phyloP scores from a whole-genome alignment of 441 rosid species.

The Corymbia citriodora region DNA sequence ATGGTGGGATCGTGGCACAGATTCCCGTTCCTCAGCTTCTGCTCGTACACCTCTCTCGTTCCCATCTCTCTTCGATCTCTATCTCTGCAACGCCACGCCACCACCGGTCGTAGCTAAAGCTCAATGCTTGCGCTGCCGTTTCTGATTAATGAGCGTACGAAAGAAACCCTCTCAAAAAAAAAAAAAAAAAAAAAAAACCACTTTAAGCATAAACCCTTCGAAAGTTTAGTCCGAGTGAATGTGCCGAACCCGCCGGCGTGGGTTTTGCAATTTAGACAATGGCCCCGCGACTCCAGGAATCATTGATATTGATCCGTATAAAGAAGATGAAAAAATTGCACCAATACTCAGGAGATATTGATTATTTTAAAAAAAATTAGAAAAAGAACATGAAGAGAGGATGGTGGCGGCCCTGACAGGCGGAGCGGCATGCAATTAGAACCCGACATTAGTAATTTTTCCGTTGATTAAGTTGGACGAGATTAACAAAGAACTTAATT shows the following conservation, averaged over 20 bases:
- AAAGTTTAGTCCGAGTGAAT: background rate
- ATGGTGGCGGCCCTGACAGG: background rate
- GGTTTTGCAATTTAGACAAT: background rate
- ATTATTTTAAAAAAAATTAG: rapidly evolving
- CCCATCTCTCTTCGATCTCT: slow-evolving; percentile 39
- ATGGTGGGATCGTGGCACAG: slow-evolving; percentile 80
- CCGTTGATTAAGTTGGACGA: background rate
- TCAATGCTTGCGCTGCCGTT: background rate
- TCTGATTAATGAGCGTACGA: background rate
- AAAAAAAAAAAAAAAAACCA: background rate
- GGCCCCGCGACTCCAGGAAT: background rate
- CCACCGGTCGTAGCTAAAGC: background rate
- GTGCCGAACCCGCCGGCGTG: background rate
- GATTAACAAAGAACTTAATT: background rate
- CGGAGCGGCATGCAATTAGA: rapidly evolving
- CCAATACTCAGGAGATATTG: background rate
- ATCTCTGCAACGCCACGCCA: background rate
- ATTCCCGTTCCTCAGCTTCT: slow-evolving; percentile 68
- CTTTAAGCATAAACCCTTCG: background rate
- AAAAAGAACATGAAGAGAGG: background rate
- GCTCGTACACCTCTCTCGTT: slow-evolving; percentile 78
- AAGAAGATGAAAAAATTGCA: background rate
- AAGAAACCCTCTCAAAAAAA: background rate
- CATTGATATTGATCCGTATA: background rate
- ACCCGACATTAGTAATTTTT: background rate